Percentiles rank a stretch among this genome's conserved stretches.
These are phyloP conservation scores for Boletus subcaerulescens DNA, from an alignment of 768 basidiomycete species.

Conservation along the genomic window DNA sequence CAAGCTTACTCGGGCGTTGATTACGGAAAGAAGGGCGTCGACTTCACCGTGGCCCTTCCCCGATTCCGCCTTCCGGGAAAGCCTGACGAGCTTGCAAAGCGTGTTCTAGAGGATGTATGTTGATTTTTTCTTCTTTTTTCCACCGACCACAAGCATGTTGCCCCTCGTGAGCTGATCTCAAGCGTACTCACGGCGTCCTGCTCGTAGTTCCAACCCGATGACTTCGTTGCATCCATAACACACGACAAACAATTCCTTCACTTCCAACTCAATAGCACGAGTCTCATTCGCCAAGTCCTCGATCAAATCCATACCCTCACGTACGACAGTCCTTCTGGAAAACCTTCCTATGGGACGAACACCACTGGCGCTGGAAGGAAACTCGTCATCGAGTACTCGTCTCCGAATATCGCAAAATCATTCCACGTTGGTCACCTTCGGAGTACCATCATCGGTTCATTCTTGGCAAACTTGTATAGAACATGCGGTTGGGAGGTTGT, in stretches of 20 bases:
- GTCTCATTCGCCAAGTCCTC: conserved; percentile 62
- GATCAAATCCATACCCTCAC: conserved; percentile 74
- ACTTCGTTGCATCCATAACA: conserved; percentile 67
- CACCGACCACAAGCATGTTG: neutral
- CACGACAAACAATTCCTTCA: conserved; percentile 80
- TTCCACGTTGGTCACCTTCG: conserved; percentile 98
- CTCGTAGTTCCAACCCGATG: conserved; percentile 77
- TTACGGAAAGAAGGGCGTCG: conserved; percentile 90
- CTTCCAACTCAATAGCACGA: conserved; percentile 67
- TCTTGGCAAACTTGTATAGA: conserved; percentile 86
- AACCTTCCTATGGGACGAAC: conserved; percentile 82
- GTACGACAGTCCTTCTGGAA: conserved; percentile 52
- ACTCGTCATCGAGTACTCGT: conserved; percentile 87
- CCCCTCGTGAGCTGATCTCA: no score
- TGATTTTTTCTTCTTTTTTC: neutral
- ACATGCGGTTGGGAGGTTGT: conserved; percentile 92
- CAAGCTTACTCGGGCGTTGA: conserved; percentile 84
- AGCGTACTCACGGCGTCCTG: neutral
- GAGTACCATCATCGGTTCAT: conserved; percentile 98
- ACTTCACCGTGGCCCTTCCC: conserved; percentile 90
- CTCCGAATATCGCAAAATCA: conserved; percentile 96
- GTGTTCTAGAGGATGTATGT: conserved; percentile 72
- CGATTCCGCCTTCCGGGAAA: conserved; percentile 85
- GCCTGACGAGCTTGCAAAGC: conserved; percentile 70
- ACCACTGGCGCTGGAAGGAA: conserved; percentile 76